Percentiles rank a stretch among this genome's conserved stretches.
These are phyloP conservation scores for Carex scoparia DNA, from an alignment of 176 grass and related monocot genomes.

Conservation along the genomic window DNA sequence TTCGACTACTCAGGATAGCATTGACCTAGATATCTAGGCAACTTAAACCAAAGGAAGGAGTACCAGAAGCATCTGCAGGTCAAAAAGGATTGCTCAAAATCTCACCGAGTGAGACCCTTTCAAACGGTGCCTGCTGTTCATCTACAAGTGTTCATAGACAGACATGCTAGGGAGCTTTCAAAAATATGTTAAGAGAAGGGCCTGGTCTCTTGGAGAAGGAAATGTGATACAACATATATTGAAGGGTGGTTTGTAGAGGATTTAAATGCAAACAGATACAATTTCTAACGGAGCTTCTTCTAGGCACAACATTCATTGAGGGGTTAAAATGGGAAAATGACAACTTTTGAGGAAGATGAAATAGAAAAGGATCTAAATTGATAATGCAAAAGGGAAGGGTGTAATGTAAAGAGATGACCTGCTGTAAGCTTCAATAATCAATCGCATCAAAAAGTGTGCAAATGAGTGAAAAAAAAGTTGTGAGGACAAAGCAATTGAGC, in stretches of 20 bases:
- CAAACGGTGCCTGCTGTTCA: too few relatives aligned
- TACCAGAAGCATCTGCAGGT: too few relatives aligned
- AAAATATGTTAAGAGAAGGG: not conserved
- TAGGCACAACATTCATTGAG: conserved; percentile 24
- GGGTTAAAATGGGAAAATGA: conserved; percentile 35
- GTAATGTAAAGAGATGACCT: conserved; percentile 29
- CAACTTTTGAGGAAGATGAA: conserved; percentile 20
- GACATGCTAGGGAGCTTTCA: too few relatives aligned
- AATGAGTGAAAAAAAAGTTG: conserved; percentile 26
- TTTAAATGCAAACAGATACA: not conserved
- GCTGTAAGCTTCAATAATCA: conserved; percentile 22
- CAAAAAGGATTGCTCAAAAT: too few relatives aligned
- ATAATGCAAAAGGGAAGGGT: conserved; percentile 19
- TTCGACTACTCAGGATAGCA: too few relatives aligned
- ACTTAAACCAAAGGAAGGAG: too few relatives aligned
- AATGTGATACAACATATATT: conserved; percentile 1
- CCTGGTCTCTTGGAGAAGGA: too few relatives aligned
- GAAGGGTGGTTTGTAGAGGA: conserved; percentile 1
- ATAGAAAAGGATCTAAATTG: conserved; percentile 8
- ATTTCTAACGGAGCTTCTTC: not conserved
- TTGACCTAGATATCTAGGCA: too few relatives aligned
- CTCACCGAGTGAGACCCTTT: too few relatives aligned
- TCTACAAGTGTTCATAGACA: too few relatives aligned
- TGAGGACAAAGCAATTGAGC: conserved; percentile 30
- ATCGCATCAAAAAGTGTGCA: conserved; percentile 25